Evolutionary conservation across 129 eudicot genomes (phyloP).

Genomic region (Artemisia argyi): DNA sequence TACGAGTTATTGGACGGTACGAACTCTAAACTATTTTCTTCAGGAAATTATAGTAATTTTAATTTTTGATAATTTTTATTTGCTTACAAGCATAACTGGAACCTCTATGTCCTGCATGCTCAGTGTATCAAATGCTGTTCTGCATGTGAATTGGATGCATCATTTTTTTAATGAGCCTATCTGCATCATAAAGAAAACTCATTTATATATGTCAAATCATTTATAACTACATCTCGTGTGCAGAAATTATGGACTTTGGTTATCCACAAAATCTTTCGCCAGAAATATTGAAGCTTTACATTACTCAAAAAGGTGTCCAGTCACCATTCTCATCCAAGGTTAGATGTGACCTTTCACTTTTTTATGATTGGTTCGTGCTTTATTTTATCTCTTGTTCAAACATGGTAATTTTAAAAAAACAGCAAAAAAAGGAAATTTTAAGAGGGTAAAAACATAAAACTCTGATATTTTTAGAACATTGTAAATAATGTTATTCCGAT

Average conservation of each 20-base stretch:
- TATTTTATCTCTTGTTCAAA: background rate
- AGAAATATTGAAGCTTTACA: slow-evolving; percentile 93
- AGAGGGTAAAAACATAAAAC: no score
- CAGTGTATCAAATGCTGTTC: no score
- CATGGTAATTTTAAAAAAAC: background rate
- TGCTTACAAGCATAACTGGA: background rate
- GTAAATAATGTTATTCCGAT: no score
- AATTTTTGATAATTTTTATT: background rate
- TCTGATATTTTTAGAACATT: no score
- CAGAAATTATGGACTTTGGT: slow-evolving; percentile 98
- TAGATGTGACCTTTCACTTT: background rate
- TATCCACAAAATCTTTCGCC: slow-evolving; percentile 98
- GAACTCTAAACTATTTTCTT: background rate
- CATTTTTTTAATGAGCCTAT: no score
- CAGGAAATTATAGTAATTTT: no score
- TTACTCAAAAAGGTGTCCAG: slow-evolving; percentile 98
- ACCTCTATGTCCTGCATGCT: background rate
- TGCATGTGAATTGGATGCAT: no score
- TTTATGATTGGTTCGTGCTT: no score
- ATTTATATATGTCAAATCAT: no score
- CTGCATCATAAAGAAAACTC: no score
- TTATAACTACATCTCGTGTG: background rate
- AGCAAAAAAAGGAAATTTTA: no score
- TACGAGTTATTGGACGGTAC: slow-evolving; percentile 91
- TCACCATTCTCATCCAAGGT: slow-evolving; percentile 99